A percentile compares a stretch with the other conserved stretches of the same genome.
Evolutionary conservation across 345 rosid genomes (phyloP).

Genomic region (Citrus sp.): DNA sequence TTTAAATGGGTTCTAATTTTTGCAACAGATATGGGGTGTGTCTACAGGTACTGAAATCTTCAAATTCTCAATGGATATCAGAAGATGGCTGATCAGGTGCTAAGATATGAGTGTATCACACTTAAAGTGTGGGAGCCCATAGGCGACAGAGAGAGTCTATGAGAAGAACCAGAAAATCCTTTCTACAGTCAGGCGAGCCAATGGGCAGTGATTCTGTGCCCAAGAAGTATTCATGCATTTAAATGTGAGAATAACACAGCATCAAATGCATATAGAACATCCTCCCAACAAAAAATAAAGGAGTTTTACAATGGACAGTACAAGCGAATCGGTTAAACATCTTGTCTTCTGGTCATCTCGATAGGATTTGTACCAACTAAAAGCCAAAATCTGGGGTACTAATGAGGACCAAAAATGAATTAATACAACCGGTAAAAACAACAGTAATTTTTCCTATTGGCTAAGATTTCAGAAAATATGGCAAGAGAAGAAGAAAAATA

Average conservation of each 20-base stretch:
- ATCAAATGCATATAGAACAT: background rate
- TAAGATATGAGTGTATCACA: background rate
- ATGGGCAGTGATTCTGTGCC: background rate
- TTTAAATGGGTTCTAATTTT: background rate
- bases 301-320: background rate
- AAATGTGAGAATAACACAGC: background rate
- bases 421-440: background rate
- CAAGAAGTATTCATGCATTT: background rate
- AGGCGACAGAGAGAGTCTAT: background rate
- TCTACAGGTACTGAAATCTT: background rate
- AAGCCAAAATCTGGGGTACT: background rate
- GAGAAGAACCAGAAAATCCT: background rate
- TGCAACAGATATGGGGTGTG: background rate
- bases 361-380: background rate
- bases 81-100: background rate
- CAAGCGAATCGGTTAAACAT: background rate
- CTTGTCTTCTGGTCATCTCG: background rate
- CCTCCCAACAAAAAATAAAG: background rate
- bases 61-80: background rate
- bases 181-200: background rate
- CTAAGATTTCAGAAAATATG: background rate
- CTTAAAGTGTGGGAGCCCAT: background rate
- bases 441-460: background rate
- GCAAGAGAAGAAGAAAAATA: background rate
- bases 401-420: background rate